Conservation (phyloP, 1,139 yeast species). For the Debaryomycetaceae sp. region DNA sequence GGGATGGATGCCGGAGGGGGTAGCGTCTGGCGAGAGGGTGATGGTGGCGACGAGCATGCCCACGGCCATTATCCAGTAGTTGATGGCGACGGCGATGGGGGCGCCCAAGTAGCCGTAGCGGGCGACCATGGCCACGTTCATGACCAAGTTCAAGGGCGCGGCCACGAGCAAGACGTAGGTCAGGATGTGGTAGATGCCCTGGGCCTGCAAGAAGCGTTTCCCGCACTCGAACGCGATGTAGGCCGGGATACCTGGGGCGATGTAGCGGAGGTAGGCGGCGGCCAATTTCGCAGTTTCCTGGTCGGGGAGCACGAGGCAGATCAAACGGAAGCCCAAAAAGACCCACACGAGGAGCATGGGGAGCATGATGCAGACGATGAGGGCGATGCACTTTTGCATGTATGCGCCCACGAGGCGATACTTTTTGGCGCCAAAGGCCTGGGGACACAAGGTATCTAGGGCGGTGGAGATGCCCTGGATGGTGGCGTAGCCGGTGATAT, state of each 20-base stretch:
- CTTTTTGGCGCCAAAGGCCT: slow-evolving; percentile 48
- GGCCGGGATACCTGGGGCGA: slow-evolving; percentile 48
- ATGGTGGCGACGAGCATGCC: slow-evolving; percentile 34
- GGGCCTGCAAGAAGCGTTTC: slow-evolving; percentile 42
- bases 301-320: slow-evolving; percentile 30
- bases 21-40: slow-evolving; percentile 25
- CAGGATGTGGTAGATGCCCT: slow-evolving; percentile 43
- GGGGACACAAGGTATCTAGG: slow-evolving; percentile 73
- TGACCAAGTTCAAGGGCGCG: slow-evolving; percentile 42
- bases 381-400: slow-evolving; percentile 44
- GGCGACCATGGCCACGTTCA: slow-evolving; percentile 37
- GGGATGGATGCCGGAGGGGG: slow-evolving; percentile 31
- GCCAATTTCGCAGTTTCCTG: slow-evolving; percentile 41
- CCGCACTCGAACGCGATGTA: slow-evolving; percentile 44
- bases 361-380: slow-evolving; percentile 37
- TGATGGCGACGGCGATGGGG: slow-evolving; percentile 47
- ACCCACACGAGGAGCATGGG: slow-evolving; percentile 42
- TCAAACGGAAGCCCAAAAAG: slow-evolving; percentile 31
- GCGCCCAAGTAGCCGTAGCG: slow-evolving; percentile 42
- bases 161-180: slow-evolving; percentile 40
- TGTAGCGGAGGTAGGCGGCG: slow-evolving; percentile 38
- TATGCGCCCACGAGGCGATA: slow-evolving; percentile 42
- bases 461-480: slow-evolving; percentile 65
- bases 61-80: slow-evolving; percentile 45
- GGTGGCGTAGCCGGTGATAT: slow-evolving; percentile 47